Conservation (phyloP, 305 asterid genomes). For the Solanum hybrid region DNA sequence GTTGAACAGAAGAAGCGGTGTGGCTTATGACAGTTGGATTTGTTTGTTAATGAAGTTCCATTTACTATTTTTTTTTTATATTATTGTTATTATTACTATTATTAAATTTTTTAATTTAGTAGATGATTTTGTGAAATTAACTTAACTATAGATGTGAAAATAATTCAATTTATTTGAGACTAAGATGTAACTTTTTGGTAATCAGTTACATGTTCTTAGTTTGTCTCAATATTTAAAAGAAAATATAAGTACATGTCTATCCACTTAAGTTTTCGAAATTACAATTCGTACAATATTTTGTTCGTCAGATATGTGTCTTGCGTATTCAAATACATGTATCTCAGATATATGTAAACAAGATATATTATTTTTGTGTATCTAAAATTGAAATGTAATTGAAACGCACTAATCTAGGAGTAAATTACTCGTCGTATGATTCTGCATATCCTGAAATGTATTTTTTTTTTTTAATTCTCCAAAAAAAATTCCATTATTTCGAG, state of each 20-base stretch:
- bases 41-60: background rate
- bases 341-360: no score
- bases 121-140: background rate
- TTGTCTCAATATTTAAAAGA: no score
- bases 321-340: no score
- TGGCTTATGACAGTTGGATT: background rate
- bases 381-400: no score
- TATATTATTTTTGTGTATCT: no score
- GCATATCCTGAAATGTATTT: no score
- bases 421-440: no score
- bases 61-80: background rate
- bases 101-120: background rate
- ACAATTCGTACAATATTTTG: background rate
- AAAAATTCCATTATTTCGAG: background rate
- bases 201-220: no score
- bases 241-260: background rate
- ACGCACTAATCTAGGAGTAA: background rate
- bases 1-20: background rate
- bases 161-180: background rate
- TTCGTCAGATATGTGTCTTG: rapidly evolving
- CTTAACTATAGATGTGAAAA: background rate
- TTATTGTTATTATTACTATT: background rate
- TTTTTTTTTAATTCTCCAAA: no score
- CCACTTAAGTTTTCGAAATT: background rate
- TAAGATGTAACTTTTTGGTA: background rate